phyloP scores from a whole-genome alignment of 2,329 filamentous ascomycete genomes.

The Acephala macrosclerotiorum region DNA sequence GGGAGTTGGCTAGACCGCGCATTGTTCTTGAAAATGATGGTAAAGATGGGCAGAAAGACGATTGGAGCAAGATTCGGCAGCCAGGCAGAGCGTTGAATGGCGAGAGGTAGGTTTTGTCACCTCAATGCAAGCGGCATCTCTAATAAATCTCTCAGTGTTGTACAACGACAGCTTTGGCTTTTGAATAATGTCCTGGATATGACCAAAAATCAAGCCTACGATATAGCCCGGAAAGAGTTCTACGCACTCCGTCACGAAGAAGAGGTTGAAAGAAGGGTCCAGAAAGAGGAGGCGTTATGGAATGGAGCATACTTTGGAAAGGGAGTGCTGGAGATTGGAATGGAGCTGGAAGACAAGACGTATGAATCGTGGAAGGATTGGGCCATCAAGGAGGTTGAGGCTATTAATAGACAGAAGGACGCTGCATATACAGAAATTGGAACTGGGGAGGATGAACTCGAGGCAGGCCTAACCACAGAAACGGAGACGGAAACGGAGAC shows the following conservation, averaged over 20 bases:
- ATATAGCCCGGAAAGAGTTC: constrained; percentile 87
- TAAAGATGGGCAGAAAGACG: constrained; percentile 75
- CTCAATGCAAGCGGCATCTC: constrained; percentile 3
- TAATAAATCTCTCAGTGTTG: constrained; percentile 67
- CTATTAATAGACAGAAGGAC: constrained; percentile 49
- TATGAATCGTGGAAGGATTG: constrained; percentile 88
- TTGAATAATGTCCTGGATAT: constrained; percentile 69
- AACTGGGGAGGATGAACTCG: constrained; percentile 42
- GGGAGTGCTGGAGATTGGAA: constrained; percentile 75
- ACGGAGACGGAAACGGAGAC: constrained; percentile 11
- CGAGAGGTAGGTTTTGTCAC: constrained; percentile 69
- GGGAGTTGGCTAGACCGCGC: constrained; percentile 91
- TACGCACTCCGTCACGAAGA: constrained; percentile 83
- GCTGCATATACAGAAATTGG: constrained; percentile 53
- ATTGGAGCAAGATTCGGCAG: constrained; percentile 84
- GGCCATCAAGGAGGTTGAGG: constrained; percentile 62
- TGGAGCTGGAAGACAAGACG: constrained; percentile 80
- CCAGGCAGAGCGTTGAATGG: constrained; percentile 79
- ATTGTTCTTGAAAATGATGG: constrained; percentile 87
- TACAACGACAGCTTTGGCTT: constrained; percentile 90
- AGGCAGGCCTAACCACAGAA: constrained; percentile 5
- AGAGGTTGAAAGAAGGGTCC: constrained; percentile 83
- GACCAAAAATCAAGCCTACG: constrained; percentile 77
- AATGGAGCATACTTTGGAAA: constrained; percentile 91
- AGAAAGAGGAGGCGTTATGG: constrained; percentile 84